Conservation (phyloP, 257 asterid genomes). For the Plectranthus barbatus region DNA sequence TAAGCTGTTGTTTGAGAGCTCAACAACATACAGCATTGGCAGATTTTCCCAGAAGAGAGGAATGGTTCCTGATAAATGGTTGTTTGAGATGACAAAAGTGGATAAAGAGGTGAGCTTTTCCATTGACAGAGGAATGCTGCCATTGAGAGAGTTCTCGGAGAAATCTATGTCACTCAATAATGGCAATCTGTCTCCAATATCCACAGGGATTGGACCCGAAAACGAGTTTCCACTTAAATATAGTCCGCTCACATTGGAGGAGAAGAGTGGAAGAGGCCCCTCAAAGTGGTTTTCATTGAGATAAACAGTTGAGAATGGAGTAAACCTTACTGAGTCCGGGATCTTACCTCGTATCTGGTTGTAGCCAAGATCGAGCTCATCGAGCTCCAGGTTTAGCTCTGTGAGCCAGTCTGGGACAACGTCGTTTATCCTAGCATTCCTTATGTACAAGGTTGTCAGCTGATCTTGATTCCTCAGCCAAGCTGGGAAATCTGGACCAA, state of each 20-base stretch:
- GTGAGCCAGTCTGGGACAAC: background rate
- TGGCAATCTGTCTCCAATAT: background rate
- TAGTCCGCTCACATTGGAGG: background rate
- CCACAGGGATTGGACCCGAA: background rate
- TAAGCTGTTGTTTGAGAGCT: conserved; percentile 5
- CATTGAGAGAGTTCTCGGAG: background rate
- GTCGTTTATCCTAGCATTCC: background rate
- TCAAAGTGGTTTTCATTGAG: background rate
- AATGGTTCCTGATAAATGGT: background rate
- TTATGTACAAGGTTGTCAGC: background rate
- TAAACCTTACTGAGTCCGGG: background rate
- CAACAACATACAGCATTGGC: conserved; percentile 6
- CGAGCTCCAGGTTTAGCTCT: background rate
- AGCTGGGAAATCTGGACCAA: background rate
- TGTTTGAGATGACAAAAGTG: background rate
- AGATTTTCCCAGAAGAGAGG: background rate
- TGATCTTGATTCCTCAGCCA: background rate
- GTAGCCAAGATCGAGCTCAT: background rate
- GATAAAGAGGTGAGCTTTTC: background rate
- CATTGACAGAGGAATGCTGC: background rate
- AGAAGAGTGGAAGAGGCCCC: background rate
- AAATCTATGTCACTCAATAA: background rate
- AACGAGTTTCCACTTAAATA: background rate
- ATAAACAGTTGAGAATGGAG: background rate
- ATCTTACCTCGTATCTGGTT: background rate